Percentiles rank a stretch among this genome's conserved stretches.
phyloP scores from a whole-genome alignment of 768 basidiomycete genomes.

The Crassisporium funariophilum region DNA sequence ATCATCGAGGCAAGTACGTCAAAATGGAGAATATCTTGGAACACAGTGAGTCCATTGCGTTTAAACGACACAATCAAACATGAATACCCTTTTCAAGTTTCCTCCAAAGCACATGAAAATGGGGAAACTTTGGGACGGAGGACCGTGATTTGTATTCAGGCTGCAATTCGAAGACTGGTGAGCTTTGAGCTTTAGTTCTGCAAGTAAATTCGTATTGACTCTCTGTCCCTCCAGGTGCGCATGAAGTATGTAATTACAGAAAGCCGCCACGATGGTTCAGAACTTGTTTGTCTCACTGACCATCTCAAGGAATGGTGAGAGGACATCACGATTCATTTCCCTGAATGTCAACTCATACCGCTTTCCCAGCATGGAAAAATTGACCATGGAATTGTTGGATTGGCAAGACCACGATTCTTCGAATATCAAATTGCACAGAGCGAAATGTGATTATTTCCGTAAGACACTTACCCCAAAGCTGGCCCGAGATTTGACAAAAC shows the following conservation, averaged over 20 bases:
- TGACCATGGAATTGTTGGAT: conserved; percentile 2
- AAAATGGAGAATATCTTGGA: too few species aligned
- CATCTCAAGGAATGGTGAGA: too few species aligned
- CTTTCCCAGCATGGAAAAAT: too few species aligned
- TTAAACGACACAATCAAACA: too few species aligned
- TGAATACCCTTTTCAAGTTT: conserved; percentile 1
- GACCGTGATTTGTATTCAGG: background rate
- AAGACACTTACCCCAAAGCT: background rate
- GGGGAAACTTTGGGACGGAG: conserved; percentile 5
- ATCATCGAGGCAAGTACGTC: too few species aligned
- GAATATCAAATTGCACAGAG: conserved; percentile 2
- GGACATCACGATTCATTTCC: too few species aligned
- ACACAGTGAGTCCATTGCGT: too few species aligned
- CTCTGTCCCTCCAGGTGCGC: background rate
- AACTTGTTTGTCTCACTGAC: too few species aligned
- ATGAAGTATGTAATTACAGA: too few species aligned
- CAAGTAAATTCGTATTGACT: conserved; percentile 3
- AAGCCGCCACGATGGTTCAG: too few species aligned
- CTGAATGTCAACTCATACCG: too few species aligned
- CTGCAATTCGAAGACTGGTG: conserved; percentile 5
- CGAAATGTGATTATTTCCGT: conserved; percentile 8
- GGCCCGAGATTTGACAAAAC: too few species aligned
- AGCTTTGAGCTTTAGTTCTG: background rate
- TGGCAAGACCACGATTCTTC: background rate
- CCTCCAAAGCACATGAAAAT: background rate